Evolutionary conservation across 305 asterid species (phyloP), one percentile per base, ranked within the genome.

Genomic region (Plantago rigida): DNA sequence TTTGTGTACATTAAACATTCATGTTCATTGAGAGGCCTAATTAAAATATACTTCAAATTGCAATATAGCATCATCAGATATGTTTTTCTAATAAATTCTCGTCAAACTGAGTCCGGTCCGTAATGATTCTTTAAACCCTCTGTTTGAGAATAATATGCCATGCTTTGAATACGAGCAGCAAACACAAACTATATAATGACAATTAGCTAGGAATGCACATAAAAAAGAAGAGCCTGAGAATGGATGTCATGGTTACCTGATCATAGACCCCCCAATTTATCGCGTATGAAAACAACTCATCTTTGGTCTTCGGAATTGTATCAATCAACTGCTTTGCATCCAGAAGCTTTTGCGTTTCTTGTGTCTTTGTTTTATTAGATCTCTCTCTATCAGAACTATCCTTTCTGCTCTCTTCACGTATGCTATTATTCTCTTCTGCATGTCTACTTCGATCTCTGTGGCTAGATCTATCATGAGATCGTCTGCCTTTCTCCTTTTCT

Each of bases 281-380:
- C 82, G 78, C 87, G 51, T 84, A 93, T 1, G 99, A 82, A 61
- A 93, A 93, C 73, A 93, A 72, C 77, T 93, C 96, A 48, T 93
- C 95, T 75, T 89, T 93, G 75, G 97, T 89, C 89, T 85, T 93
- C 24, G 99, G 99, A 59, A 93, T 93, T 66, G 82, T 85, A 72
- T 93, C 99, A 63, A 93, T 93, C 87, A 93, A 77, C 82, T 89
- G 95, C 65, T 89, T 93, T 53, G 99, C 97, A 84, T 83, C 90
- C 79, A 87, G 66, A 75, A 84, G 88, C 81, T 89, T 93, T 80
- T 81, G 85, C 57, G 84, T 93, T 55, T 89, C 99, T 46, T 82
- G 71, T 59, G 85, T 69, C 76, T 74, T 83, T 60, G 68, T 70
- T 73, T 81, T 93, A 52, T 79, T 80, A 63, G 71, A 52, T 70